phyloP scores from a whole-genome alignment of 345 rosid genomes.

The Psidium friedrichsthalianum region DNA sequence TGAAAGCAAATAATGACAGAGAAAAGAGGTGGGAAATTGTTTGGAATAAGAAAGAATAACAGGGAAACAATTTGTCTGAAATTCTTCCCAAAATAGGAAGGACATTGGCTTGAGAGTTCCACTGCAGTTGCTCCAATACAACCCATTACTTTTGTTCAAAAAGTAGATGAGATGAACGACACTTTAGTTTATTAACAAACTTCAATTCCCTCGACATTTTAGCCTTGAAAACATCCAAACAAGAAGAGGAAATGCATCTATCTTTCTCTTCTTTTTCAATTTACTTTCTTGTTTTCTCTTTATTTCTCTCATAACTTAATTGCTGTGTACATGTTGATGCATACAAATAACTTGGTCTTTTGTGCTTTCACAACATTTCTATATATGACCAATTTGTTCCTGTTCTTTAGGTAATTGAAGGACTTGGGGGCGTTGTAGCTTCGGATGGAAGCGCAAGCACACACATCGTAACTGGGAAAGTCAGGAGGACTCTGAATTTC shows the following conservation, averaged over 20 bases:
- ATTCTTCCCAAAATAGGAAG: neutral
- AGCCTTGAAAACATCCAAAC: neutral
- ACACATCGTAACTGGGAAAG: slow-evolving; percentile 69
- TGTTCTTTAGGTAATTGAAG: slow-evolving; percentile 45
- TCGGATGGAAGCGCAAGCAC: slow-evolving; percentile 58
- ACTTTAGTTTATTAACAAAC: neutral
- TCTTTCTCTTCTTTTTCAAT: neutral
- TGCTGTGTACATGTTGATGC: neutral
- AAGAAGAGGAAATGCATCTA: neutral
- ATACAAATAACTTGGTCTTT: neutral
- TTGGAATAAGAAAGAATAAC: neutral
- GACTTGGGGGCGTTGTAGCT: slow-evolving; percentile 52
- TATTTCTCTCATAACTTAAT: neutral
- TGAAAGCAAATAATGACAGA: neutral
- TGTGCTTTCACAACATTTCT: neutral
- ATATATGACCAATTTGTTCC: neutral
- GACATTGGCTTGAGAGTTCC: neutral
- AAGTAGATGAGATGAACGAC: neutral
- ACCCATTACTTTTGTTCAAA: neutral
- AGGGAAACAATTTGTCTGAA: neutral
- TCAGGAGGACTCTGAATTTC: slow-evolving; percentile 57
- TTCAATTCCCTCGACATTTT: neutral
- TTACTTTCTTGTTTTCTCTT: neutral
- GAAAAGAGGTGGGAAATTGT: neutral
- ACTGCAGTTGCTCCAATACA: neutral